Evolutionary conservation across 1,284 basidiomycete genomes (phyloP).

Genomic region (Sanghuangporus weigelae): DNA sequence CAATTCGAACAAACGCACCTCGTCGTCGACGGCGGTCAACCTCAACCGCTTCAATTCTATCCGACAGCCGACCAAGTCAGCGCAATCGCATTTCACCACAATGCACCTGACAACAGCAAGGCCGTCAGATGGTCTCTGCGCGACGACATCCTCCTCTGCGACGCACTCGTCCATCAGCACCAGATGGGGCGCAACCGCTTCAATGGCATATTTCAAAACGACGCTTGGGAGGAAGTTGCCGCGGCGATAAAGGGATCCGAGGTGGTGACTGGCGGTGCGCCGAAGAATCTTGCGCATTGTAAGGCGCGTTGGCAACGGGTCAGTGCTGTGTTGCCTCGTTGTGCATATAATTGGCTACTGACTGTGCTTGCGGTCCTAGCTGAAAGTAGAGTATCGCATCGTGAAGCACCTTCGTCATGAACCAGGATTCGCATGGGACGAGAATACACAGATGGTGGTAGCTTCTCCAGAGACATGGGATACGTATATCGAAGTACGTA

Average conservation of each 20-base stretch:
- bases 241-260: slow-evolving; percentile 5
- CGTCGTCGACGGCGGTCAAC: too few species aligned
- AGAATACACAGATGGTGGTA: slow-evolving; percentile 1
- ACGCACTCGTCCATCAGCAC: slow-evolving; percentile 8
- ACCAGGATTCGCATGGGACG: slow-evolving; percentile 15
- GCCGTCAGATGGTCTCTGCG: slow-evolving; percentile 8
- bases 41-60: too few species aligned
- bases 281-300: slow-evolving; percentile 11
- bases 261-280: slow-evolving; percentile 9
- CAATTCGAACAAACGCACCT: not conserved
- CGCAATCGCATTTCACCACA: not conserved
- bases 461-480: slow-evolving; percentile 7
- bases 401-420: slow-evolving; percentile 12
- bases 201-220: not conserved
- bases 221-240: slow-evolving; percentile 9
- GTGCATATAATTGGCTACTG: not conserved
- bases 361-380: not conserved
- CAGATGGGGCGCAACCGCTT: not conserved
- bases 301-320: slow-evolving; percentile 15
- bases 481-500: slow-evolving; percentile 10
- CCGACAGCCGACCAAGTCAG: not conserved
- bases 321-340: not conserved
- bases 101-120: not conserved
- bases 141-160: slow-evolving; percentile 9
- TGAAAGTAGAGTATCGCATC: slow-evolving; percentile 13